Base-by-base conservation (phyloP, 371 early-diverging fungal species). In the Mortierella sp. region DNA sequence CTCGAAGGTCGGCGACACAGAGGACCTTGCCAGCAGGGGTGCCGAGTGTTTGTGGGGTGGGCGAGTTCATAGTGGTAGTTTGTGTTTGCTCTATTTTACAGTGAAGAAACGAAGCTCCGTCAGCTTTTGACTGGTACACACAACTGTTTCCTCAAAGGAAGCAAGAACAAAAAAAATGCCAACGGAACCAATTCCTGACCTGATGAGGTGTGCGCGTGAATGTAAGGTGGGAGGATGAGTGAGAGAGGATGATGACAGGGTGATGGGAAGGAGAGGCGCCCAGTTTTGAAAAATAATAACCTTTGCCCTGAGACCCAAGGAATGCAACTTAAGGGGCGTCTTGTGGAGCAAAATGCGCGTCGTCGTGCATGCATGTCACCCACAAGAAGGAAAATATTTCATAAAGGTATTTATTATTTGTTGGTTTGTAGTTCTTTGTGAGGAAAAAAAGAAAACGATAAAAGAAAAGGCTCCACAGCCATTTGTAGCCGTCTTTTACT, bases 1-100 rank as follows among this genome's bases (percentile, higher is more conserved):
- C 85, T 75, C 85, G 77, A 51, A 84, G 85, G 44, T 84, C 85
- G 31, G 85, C 85, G 34, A 84, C 78, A 37, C 85, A 84, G 50
- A 84, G 85, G 34, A 84, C 85, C 71, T 84, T 84, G 48, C 85
- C 85, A 51, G 85, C 80, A 40, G 85, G 78, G 3, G 85, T 84
- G 50, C 73, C 75, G 70, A 84, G 75, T 10, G 76, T 57, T 57
- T 77, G 78, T 46, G 73, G 73, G 44, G 69, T 80, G 51, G 85
- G 85, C 55, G 81, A 80, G 71, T 53, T 84, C 85, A 84, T 84
- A 28, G 31, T 73, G 6, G 19, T 57, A 5, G 11, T 55, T 16
- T 28, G 43, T 57, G 3, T 26, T 34, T 28, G 31, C 28, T 31
- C 61, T 61, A 31, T 37, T 37, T 64, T 64, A 50, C 11, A 50